Evolutionary conservation across 2,329 filamentous ascomycete genomes (phyloP).

Genomic region (Colletotrichum paranaense): DNA sequence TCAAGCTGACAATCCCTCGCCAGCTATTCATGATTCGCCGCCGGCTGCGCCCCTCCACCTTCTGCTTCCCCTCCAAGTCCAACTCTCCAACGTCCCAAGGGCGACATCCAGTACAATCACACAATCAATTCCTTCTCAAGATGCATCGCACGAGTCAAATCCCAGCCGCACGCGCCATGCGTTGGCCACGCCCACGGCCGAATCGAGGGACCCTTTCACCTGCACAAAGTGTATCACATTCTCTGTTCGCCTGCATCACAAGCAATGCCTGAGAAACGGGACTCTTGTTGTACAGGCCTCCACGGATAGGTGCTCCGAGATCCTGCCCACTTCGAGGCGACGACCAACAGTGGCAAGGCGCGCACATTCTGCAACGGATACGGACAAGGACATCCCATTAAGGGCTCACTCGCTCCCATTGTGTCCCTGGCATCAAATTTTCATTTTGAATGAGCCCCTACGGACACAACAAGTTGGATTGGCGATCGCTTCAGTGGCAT

Average conservation of each 20-base stretch:
- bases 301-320: background rate
- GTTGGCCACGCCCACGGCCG: constrained; percentile 25
- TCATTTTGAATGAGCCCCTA: background rate
- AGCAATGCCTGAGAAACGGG: constrained; percentile 2
- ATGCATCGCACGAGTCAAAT: constrained; percentile 12
- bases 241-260: background rate
- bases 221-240: constrained; percentile 20
- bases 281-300: constrained; percentile 12
- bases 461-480: too few relatives aligned
- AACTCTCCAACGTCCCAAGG: background rate
- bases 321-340: background rate
- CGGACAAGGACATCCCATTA: background rate
- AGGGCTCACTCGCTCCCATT: background rate
- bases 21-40: background rate
- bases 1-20: background rate
- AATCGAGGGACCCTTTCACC: constrained; percentile 21
- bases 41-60: background rate
- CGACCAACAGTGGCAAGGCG: background rate
- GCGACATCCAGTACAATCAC: background rate
- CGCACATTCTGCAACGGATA: background rate
- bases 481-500: background rate
- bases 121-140: background rate
- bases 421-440: background rate
- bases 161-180: constrained; percentile 22
- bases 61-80: background rate